phyloP scores from a whole-genome alignment of 1,284 basidiomycete species.

The Meira miltonrushii region DNA sequence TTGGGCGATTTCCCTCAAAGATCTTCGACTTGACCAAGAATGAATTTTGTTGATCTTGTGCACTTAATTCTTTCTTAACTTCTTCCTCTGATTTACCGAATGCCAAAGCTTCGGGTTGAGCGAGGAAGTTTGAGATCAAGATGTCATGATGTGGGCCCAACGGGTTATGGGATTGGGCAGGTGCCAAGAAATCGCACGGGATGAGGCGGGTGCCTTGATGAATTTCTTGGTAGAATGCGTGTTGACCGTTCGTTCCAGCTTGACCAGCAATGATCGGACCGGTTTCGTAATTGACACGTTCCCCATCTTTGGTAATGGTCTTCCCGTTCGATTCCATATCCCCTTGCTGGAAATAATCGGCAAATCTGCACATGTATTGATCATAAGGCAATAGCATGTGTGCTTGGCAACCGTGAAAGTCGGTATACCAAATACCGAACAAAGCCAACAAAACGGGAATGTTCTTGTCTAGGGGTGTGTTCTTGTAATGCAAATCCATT shows the following conservation, averaged over 20 bases:
- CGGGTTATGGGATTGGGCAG: conserved; percentile 87
- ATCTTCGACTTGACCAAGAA: conserved; percentile 92
- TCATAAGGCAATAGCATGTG: conserved; percentile 94
- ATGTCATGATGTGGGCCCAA: conserved; percentile 88
- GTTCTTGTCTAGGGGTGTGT: conserved; percentile 81
- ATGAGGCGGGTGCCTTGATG: conserved; percentile 70
- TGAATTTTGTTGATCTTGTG: conserved; percentile 65
- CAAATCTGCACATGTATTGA: conserved; percentile 98
- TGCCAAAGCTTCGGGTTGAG: conserved; percentile 90
- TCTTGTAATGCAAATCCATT: conserved; percentile 95
- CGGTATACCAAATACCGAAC: conserved; percentile 97
- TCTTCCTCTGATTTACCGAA: conserved; percentile 93
- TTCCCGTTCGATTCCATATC: conserved; percentile 99
- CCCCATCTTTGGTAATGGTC: conserved; percentile 85
- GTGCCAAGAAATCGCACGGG: conserved; percentile 87
- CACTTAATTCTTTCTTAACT: conserved; percentile 72
- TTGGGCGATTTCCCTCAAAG: conserved; percentile 94
- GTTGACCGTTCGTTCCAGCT: conserved; percentile 89
- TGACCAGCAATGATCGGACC: conserved; percentile 99
- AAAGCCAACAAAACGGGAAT: conserved; percentile 84
- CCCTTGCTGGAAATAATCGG: conserved; percentile 99
- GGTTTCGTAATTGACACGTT: conserved; percentile 90
- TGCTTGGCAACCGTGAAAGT: conserved; percentile 93
- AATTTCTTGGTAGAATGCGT: conserved; percentile 97
- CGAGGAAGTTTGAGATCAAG: conserved; percentile 94